Conservation (phyloP, 805 yeast genomes). For the Yarrowia sp. region DNA sequence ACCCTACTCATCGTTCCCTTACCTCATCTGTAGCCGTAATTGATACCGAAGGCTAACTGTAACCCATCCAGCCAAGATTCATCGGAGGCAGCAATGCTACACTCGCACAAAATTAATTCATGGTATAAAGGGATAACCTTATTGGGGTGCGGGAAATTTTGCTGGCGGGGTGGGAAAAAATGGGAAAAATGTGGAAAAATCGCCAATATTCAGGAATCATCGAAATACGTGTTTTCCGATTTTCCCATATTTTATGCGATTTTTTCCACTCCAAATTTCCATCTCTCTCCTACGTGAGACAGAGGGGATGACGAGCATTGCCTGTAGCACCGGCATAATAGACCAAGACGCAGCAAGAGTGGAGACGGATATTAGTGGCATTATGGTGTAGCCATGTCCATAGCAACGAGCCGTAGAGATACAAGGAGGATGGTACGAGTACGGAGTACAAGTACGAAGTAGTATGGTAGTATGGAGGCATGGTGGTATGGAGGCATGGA, state of each 20-base stretch:
- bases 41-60: slow-evolving; percentile 16
- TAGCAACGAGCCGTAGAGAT: not conserved
- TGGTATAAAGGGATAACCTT: slow-evolving; percentile 33
- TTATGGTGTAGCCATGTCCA: too few relatives aligned
- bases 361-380: slow-evolving; percentile 22
- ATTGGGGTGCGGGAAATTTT: not conserved
- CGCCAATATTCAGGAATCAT: too few relatives aligned
- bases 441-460: not conserved
- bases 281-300: slow-evolving; percentile 15
- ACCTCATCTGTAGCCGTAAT: slow-evolving; percentile 16
- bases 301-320: slow-evolving; percentile 34
- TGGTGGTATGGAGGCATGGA: too few relatives aligned
- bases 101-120: slow-evolving; percentile 1
- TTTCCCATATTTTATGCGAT: not conserved
- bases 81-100: slow-evolving; percentile 38
- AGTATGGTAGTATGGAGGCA: too few relatives aligned
- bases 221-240: not conserved
- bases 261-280: too few relatives aligned
- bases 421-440: not conserved
- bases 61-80: slow-evolving; percentile 25
- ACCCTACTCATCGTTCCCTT: slow-evolving; percentile 13
- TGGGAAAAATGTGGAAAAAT: not conserved
- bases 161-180: not conserved
- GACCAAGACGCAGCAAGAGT: slow-evolving; percentile 17
- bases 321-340: slow-evolving; percentile 34